phyloP scores from a whole-genome alignment of 2,329 filamentous ascomycete genomes.

The Pestalotiopsis sp. region DNA sequence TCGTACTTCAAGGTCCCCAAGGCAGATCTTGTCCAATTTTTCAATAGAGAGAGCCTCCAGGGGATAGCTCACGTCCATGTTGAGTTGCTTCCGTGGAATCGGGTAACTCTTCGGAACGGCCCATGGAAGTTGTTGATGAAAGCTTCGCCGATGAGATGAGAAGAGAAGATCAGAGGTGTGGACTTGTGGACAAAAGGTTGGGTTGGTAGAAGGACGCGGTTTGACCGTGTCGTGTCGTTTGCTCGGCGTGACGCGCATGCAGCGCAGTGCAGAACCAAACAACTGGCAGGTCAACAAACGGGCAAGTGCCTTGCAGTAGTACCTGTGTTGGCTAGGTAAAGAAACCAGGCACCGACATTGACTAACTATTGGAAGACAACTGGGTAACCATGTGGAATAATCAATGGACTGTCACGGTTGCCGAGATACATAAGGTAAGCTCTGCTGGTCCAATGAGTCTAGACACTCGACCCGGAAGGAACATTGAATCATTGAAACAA shows the following conservation, averaged over 20 bases:
- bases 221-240: background rate
- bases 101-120: background rate
- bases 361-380: background rate
- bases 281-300: background rate
- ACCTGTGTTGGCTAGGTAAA: background rate
- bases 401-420: background rate
- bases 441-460: too few relatives aligned
- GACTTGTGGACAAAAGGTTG: background rate
- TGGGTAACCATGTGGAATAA: background rate
- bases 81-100: background rate
- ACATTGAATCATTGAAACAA: too few relatives aligned
- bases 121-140: background rate
- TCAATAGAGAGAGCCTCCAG: slow-evolving; percentile 11
- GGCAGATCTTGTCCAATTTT: slow-evolving; percentile 14
- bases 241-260: background rate
- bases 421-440: too few relatives aligned
- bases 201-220: background rate
- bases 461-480: too few relatives aligned
- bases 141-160: too few relatives aligned
- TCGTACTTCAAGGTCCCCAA: slow-evolving; percentile 17
- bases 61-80: slow-evolving; percentile 19
- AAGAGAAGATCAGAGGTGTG: background rate
- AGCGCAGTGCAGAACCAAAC: background rate
- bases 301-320: background rate
- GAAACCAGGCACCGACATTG: background rate